Conservation (phyloP, 2,329 filamentous ascomycete species). For the Exserohilum turcica region DNA sequence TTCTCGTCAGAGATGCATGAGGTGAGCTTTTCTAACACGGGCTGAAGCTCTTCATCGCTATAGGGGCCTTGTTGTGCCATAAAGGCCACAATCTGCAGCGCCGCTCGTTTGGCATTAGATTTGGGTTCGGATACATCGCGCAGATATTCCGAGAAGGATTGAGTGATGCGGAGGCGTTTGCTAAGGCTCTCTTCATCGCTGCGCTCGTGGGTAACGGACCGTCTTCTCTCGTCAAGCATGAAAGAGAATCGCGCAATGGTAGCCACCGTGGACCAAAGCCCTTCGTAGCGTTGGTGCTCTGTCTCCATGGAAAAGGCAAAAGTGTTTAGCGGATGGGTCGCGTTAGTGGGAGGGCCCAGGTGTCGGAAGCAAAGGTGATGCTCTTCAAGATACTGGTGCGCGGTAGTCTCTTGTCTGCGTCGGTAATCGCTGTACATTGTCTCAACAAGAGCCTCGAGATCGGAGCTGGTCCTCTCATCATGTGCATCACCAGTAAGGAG, state of each 20-base stretch:
- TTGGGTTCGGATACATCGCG: slow-evolving; percentile 45
- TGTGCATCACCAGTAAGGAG: slow-evolving; percentile 33
- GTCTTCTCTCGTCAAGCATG: slow-evolving; percentile 39
- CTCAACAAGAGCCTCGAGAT: slow-evolving; percentile 69
- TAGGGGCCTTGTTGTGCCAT: slow-evolving; percentile 47
- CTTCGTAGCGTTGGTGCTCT: slow-evolving; percentile 36
- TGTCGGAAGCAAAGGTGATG: slow-evolving; percentile 67
- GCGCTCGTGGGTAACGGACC: slow-evolving; percentile 18
- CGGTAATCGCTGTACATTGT: slow-evolving; percentile 79
- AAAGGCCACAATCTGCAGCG: slow-evolving; percentile 62
- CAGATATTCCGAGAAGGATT: slow-evolving; percentile 49
- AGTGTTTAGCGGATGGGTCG: slow-evolving; percentile 36
- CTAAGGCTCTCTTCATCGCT: slow-evolving; percentile 29
- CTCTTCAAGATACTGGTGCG: slow-evolving; percentile 64
- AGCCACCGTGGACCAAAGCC: slow-evolving; percentile 46
- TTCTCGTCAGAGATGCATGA: slow-evolving; percentile 72
- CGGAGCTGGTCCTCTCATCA: slow-evolving; percentile 35
- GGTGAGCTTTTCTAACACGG: slow-evolving; percentile 64
- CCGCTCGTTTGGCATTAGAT: slow-evolving; percentile 51
- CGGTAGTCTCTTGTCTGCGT: slow-evolving; percentile 63
- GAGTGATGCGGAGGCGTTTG: slow-evolving; percentile 48
- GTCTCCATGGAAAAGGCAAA: slow-evolving; percentile 43
- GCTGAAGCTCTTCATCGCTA: slow-evolving; percentile 58
- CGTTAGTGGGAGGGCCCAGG: slow-evolving; percentile 44
- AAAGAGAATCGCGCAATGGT: slow-evolving; percentile 48